A percentile compares a stretch with the other conserved stretches of the same genome.
Evolutionary conservation across 352 stramenopile species (phyloP).

Genomic region (Hyaloperonospora arabidopsidis): DNA sequence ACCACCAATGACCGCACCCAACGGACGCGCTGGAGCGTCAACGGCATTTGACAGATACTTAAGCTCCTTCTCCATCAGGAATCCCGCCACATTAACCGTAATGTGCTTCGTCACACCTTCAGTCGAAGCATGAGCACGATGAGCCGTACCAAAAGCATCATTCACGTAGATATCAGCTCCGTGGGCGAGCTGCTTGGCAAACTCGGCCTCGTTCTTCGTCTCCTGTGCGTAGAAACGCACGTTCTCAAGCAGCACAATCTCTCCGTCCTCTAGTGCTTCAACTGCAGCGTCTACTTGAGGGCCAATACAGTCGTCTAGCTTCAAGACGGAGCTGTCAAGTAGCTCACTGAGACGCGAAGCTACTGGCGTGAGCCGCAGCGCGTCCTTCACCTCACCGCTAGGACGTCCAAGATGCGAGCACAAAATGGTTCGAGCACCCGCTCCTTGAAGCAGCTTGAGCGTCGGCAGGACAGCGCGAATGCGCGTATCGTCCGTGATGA

Average conservation of each 20-base stretch:
- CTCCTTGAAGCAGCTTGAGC: conserved; percentile 86
- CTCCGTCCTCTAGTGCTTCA: conserved; percentile 76
- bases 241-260: conserved; percentile 91
- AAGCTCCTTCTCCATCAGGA: conserved; percentile 97
- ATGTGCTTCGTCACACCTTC: conserved; percentile 95
- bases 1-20: conserved; percentile 92
- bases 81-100: conserved; percentile 88
- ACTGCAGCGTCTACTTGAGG: conserved; percentile 82
- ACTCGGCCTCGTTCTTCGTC: conserved; percentile 92
- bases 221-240: conserved; percentile 98
- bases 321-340: conserved; percentile 86
- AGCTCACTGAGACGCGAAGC: conserved; percentile 90
- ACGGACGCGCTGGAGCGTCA: conserved; percentile 84
- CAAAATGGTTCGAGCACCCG: conserved; percentile 92
- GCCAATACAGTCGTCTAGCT: conserved; percentile 94
- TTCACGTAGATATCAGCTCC: conserved; percentile 95
- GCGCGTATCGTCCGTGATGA: conserved; percentile 94
- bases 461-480: conserved; percentile 94
- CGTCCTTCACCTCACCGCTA: conserved; percentile 84
- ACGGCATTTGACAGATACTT: conserved; percentile 91
- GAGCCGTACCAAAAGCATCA: conserved; percentile 96
- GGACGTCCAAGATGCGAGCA: conserved; percentile 96
- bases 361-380: conserved; percentile 87
- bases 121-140: conserved; percentile 96
- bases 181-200: conserved; percentile 91